These are phyloP conservation scores for Pleurotus sapidus DNA, from an alignment of 768 basidiomycete genomes.

Conservation along the genomic window DNA sequence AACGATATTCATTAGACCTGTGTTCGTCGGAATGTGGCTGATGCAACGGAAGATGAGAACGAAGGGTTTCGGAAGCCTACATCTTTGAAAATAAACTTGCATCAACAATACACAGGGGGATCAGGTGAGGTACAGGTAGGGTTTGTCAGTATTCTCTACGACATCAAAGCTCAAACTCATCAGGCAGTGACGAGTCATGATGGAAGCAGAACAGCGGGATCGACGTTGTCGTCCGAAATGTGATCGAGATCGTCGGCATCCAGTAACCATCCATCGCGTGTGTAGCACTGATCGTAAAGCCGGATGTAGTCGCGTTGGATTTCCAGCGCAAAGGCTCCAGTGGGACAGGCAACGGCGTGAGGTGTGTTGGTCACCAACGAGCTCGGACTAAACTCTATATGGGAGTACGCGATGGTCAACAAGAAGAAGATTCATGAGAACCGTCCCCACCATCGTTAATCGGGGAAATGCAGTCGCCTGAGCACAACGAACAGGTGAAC, in stretches of 20 bases:
- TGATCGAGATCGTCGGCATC: not conserved
- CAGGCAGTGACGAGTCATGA: not conserved
- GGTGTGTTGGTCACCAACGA: not conserved
- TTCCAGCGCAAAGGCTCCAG: not conserved
- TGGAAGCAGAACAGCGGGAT: not conserved
- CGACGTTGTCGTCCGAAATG: not conserved
- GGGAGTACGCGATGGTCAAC: too few species aligned
- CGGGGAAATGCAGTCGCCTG: not conserved
- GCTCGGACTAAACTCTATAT: too few species aligned
- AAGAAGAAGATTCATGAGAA: too few species aligned
- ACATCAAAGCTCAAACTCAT: not conserved
- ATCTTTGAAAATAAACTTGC: not conserved
- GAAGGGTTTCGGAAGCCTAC: not conserved
- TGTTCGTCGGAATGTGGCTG: conserved; percentile 3
- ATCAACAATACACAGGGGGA: conserved; percentile 4
- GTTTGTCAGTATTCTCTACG: too few species aligned
- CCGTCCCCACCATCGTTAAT: too few species aligned
- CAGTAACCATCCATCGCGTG: not conserved
- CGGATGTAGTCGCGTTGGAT: not conserved
- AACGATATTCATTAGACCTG: not conserved
- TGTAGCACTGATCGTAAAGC: conserved; percentile 2
- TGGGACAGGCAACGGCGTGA: not conserved
- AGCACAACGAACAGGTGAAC: conserved; percentile 5
- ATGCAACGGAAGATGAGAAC: not conserved
- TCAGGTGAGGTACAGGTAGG: too few species aligned